phyloP scores from a whole-genome alignment of 768 basidiomycete genomes.

The Tylopilus subfusipes region DNA sequence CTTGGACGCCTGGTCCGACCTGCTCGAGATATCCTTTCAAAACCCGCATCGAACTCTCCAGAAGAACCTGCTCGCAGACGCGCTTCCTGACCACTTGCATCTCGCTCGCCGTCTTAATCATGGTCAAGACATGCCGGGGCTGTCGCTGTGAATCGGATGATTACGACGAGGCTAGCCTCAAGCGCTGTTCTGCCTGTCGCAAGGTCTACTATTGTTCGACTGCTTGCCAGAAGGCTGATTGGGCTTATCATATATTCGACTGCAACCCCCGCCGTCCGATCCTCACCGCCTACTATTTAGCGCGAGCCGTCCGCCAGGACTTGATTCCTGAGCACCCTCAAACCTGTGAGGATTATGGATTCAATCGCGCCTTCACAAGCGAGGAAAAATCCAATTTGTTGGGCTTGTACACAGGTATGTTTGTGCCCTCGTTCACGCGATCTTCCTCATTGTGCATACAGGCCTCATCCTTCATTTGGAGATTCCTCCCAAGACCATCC shows the following conservation, averaged over 20 bases:
- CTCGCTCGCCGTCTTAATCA: not conserved
- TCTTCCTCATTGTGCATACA: not conserved
- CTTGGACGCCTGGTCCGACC: not conserved
- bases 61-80: not conserved
- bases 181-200: constrained; percentile 1
- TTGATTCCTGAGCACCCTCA: not conserved
- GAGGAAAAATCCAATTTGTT: not conserved
- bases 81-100: not conserved
- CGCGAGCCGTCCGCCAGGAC: not conserved
- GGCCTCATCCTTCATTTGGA: not conserved
- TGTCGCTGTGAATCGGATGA: not conserved
- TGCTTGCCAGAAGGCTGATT: not conserved
- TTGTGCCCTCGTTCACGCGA: not conserved
- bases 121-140: not conserved
- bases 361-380: not conserved
- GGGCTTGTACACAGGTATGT: constrained; percentile 2
- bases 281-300: constrained; percentile 2
- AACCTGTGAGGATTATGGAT: constrained; percentile 2
- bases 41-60: no score
- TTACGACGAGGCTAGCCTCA: not conserved
- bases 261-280: constrained; percentile 4
- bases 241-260: constrained; percentile 4
- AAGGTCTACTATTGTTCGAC: constrained; percentile 4
- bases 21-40: no score
- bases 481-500: not conserved